phyloP scores from a whole-genome alignment of 2,329 filamentous ascomycete species.

The Colletotrichum liaoningense region DNA sequence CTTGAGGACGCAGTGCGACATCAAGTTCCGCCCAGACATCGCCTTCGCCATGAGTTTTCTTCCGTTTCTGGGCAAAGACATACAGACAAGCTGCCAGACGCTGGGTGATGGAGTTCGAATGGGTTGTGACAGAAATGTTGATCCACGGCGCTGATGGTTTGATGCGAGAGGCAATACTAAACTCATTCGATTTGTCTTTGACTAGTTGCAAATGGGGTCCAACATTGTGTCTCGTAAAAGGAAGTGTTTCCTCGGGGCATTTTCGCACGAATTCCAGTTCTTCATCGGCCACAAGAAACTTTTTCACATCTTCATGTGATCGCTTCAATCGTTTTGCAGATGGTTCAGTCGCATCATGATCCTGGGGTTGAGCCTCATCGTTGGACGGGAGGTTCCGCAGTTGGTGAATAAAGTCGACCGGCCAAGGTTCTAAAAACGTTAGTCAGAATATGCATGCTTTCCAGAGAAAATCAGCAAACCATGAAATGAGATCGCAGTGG shows the following conservation, averaged over 20 bases:
- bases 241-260: not conserved
- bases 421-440: conserved; percentile 23
- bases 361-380: not conserved
- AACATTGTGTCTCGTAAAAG: not conserved
- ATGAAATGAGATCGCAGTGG: conserved; percentile 20
- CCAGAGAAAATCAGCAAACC: not conserved
- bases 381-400: not conserved
- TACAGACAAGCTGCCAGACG: conserved; percentile 34
- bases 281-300: conserved; percentile 14
- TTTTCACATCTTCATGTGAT: not conserved
- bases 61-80: conserved; percentile 27
- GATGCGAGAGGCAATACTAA: conserved; percentile 6
- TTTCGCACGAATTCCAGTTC: conserved; percentile 22
- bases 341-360: not conserved
- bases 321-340: conserved; percentile 23
- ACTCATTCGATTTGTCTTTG: not conserved
- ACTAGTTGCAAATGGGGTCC: conserved; percentile 11
- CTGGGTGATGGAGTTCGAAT: not conserved
- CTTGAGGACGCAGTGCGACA: conserved; percentile 44
- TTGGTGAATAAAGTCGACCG: conserved; percentile 13
- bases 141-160: not conserved
- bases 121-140: conserved; percentile 2
- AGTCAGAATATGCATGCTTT: not conserved
- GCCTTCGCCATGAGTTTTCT: conserved; percentile 24
- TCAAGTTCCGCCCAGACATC: conserved; percentile 48